These are phyloP conservation scores for Cadophora malorum DNA, from an alignment of 2,329 filamentous ascomycete genomes.

Conservation along the genomic window DNA sequence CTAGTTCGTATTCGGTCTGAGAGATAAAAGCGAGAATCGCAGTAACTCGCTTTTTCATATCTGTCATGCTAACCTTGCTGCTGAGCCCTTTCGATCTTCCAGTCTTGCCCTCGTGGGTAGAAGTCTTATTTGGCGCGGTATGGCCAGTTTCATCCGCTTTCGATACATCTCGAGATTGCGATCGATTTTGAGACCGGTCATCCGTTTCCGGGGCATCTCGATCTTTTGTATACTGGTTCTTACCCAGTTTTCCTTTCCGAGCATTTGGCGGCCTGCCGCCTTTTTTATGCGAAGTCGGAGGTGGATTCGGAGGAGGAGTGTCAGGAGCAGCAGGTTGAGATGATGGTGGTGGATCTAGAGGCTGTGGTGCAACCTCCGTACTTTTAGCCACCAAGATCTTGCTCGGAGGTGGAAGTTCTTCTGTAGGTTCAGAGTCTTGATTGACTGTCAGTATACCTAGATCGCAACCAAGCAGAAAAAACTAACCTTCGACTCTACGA, in stretches of 20 bases:
- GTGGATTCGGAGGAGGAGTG: constrained; percentile 52
- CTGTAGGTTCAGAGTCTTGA: constrained; percentile 74
- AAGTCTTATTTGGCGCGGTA: constrained; percentile 47
- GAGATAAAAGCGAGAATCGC: constrained; percentile 90
- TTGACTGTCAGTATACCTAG: constrained; percentile 37
- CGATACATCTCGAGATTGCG: constrained; percentile 52
- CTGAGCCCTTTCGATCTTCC: constrained; percentile 46
- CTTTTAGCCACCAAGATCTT: constrained; percentile 44
- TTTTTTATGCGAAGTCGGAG: constrained; percentile 64
- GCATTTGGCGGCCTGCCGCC: constrained; percentile 66
- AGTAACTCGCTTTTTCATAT: constrained; percentile 84
- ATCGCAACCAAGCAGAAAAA: not conserved
- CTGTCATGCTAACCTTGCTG: constrained; percentile 79
- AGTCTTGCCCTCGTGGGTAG: constrained; percentile 46
- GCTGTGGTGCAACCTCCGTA: constrained; percentile 39
- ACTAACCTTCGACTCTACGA: constrained; percentile 78
- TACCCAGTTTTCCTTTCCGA: constrained; percentile 70
- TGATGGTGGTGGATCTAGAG: constrained; percentile 50
- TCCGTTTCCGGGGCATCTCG: constrained; percentile 61
- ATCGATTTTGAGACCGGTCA: constrained; percentile 61
- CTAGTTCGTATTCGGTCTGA: constrained; percentile 85
- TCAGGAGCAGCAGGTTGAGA: constrained; percentile 54
- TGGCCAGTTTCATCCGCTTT: constrained; percentile 57
- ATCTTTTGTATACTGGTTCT: constrained; percentile 85
- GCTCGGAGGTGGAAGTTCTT: constrained; percentile 65